Conservation (phyloP, 805 yeast species). For the Wickerhamiella lipophila region DNA sequence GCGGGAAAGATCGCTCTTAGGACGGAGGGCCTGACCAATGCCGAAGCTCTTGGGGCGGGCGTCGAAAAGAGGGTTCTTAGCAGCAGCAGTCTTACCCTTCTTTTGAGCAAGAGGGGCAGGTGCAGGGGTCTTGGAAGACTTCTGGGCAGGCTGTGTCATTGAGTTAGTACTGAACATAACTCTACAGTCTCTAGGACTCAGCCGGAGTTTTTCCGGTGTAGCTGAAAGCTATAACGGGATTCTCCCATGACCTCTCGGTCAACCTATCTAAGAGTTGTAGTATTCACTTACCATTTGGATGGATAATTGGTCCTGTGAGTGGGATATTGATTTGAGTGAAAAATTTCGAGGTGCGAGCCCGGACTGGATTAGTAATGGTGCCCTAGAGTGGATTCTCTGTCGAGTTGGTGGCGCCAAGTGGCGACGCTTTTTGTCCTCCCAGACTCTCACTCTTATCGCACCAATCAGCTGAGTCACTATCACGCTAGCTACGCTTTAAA, state of each 20-base stretch:
- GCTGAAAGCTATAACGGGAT: too few species aligned
- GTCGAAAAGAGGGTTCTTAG: slow-evolving; percentile 74
- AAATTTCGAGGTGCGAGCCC: slow-evolving; percentile 6
- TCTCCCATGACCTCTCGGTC: slow-evolving; percentile 2
- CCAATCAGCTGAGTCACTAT: slow-evolving; percentile 1
- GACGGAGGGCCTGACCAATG: slow-evolving; percentile 92
- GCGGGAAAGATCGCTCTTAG: slow-evolving; percentile 89
- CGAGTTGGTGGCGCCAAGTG: too few species aligned
- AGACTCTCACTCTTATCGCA: neutral
- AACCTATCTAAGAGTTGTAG: slow-evolving; percentile 9
- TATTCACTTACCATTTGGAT: slow-evolving; percentile 11
- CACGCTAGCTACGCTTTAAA: neutral
- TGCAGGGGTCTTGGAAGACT: slow-evolving; percentile 98
- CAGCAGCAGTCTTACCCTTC: slow-evolving; percentile 34
- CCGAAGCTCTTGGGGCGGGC: slow-evolving; percentile 88
- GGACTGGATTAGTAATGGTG: neutral
- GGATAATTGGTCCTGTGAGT: neutral
- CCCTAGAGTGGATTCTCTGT: too few species aligned
- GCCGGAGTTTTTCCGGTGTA: slow-evolving; percentile 7
- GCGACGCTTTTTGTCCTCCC: too few species aligned
- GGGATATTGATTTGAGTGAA: slow-evolving; percentile 2
- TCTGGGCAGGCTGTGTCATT: slow-evolving; percentile 37
- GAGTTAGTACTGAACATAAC: slow-evolving; percentile 23
- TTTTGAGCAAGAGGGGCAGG: slow-evolving; percentile 37
- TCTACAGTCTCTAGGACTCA: slow-evolving; percentile 27